These are phyloP conservation scores for Heracleum sosnowskyi DNA, from an alignment of 129 eudicot genomes.

Conservation along the genomic window DNA sequence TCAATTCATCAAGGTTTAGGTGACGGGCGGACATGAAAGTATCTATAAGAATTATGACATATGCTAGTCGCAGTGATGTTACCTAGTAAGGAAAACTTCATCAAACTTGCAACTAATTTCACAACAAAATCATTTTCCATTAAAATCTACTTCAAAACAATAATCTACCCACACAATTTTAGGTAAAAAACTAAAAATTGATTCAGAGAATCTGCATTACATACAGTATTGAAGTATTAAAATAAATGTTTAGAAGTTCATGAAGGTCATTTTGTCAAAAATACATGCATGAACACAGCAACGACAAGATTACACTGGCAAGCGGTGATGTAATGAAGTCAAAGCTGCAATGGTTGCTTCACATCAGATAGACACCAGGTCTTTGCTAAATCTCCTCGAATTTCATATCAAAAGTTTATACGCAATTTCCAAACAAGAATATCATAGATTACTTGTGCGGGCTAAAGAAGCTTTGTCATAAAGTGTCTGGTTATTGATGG, in stretches of 20 bases:
- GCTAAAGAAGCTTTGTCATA: background rate
- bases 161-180: background rate
- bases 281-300: background rate
- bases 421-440: background rate
- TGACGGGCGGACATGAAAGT: background rate
- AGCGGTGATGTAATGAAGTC: background rate
- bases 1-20: no score
- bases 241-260: background rate
- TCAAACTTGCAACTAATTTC: background rate
- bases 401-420: background rate
- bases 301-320: background rate
- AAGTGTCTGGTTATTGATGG: background rate
- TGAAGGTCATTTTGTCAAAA: background rate
- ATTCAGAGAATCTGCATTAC: background rate
- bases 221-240: background rate
- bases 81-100: background rate
- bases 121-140: background rate
- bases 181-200: background rate
- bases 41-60: background rate
- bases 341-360: background rate
- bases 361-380: background rate
- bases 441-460: background rate
- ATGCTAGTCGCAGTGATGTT: background rate
- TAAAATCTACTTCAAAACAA: background rate
- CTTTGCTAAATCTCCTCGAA: background rate